Evolutionary conservation across 768 basidiomycete species (phyloP).

Genomic region (Saitozyma sp.): DNA sequence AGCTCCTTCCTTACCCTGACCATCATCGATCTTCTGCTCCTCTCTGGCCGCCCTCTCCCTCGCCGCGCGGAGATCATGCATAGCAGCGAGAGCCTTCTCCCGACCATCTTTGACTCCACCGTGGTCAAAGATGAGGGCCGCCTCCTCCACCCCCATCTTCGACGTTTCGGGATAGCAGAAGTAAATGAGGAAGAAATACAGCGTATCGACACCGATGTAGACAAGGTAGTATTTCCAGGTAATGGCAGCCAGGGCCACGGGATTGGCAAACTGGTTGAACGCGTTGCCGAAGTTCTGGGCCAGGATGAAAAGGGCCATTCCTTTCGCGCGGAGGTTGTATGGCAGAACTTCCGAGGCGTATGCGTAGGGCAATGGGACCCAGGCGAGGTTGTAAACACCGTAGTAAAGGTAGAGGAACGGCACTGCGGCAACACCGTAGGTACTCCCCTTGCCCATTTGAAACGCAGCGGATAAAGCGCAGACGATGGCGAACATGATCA

Average conservation of each 20-base stretch:
- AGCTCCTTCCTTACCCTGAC: too few relatives aligned
- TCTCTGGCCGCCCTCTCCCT: neutral
- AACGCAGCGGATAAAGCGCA: constrained; percentile 30
- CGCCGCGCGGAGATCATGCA: neutral
- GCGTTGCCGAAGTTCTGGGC: constrained; percentile 1
- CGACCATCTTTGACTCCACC: constrained; percentile 2
- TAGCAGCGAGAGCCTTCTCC: neutral
- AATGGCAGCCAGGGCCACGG: constrained; percentile 23
- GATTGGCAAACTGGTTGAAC: constrained; percentile 22
- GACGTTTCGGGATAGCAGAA: constrained; percentile 23
- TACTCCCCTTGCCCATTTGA: constrained; percentile 18
- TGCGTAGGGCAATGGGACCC: constrained; percentile 7
- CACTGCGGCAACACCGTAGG: constrained; percentile 28
- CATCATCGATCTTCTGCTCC: neutral
- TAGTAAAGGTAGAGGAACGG: constrained; percentile 38
- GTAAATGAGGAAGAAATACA: constrained; percentile 19
- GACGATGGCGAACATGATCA: constrained; percentile 14
- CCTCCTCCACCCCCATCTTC: constrained; percentile 18
- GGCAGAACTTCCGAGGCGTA: constrained; percentile 16
- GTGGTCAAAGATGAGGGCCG: constrained; percentile 16
- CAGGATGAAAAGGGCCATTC: constrained; percentile 8
- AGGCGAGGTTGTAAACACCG: constrained; percentile 8
- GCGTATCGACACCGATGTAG: constrained; percentile 20
- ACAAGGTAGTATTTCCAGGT: constrained; percentile 29
- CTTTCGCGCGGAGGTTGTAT: constrained; percentile 18